Conservation (phyloP, 192 early-diverging fungal genomes). For the Kappamyces sp. region DNA sequence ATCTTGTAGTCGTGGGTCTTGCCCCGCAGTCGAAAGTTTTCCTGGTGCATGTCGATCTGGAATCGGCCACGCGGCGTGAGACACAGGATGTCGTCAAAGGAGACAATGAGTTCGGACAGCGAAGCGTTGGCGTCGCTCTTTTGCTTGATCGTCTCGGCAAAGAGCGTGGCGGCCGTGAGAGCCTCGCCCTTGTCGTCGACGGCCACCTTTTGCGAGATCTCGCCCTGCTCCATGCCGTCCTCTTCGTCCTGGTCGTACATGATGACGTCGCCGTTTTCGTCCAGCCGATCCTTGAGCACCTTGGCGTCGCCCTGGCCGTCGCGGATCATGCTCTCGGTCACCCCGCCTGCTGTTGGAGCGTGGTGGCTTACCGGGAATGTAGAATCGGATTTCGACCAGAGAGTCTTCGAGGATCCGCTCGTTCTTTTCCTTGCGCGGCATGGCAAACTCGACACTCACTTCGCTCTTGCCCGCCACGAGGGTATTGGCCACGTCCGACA, state of each 20-base stretch:
- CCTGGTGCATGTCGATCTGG: slow-evolving; percentile 77
- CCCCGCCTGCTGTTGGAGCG: slow-evolving; percentile 43
- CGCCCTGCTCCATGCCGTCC: slow-evolving; percentile 24
- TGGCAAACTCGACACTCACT: slow-evolving; percentile 83
- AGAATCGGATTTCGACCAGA: slow-evolving; percentile 87
- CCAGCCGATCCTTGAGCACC: slow-evolving; percentile 20
- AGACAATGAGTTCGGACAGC: slow-evolving; percentile 81
- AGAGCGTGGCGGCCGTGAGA: slow-evolving; percentile 60
- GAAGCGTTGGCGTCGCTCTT: slow-evolving; percentile 82
- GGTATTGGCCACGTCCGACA: slow-evolving; percentile 80
- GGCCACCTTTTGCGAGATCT: slow-evolving; percentile 35
- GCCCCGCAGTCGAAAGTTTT: slow-evolving; percentile 89
- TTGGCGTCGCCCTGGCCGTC: slow-evolving; percentile 5
- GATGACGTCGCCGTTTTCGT: slow-evolving; percentile 30
- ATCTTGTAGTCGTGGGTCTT: slow-evolving; percentile 99
- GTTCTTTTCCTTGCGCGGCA: slow-evolving; percentile 42
- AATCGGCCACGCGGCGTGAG: slow-evolving; percentile 94
- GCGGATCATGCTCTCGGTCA: slow-evolving; percentile 45
- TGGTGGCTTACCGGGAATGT: slow-evolving; percentile 67
- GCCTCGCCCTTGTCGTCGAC: slow-evolving; percentile 57
- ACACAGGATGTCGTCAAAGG: slow-evolving; percentile 83
- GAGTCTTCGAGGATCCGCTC: slow-evolving; percentile 61
- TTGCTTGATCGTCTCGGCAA: slow-evolving; percentile 88
- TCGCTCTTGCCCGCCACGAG: slow-evolving; percentile 82
- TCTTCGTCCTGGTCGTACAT: slow-evolving; percentile 8